Percentiles rank a stretch among this genome's conserved stretches.
These are phyloP conservation scores for Didymellaceae sp. DNA, from an alignment of 2,329 filamentous ascomycete species.

Conservation along the genomic window DNA sequence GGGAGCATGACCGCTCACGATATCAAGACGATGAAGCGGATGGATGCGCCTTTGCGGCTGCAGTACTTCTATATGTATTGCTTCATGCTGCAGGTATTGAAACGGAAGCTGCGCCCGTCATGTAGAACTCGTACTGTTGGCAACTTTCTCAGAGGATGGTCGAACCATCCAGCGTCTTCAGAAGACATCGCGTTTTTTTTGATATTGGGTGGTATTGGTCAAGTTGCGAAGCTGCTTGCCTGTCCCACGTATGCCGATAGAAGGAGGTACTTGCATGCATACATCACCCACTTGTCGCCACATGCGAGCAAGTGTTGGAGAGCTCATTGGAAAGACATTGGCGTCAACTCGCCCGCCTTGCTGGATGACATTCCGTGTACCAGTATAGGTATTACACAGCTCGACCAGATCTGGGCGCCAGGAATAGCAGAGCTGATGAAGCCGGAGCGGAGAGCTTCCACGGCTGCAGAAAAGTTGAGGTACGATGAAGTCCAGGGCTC, in stretches of 20 bases:
- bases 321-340: conserved; percentile 44
- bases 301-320: conserved; percentile 45
- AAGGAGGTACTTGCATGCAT: conserved; percentile 39
- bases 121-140: conserved; percentile 39
- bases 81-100: conserved; percentile 45
- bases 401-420: conserved; percentile 47
- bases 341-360: conserved; percentile 42
- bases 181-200: conserved; percentile 48
- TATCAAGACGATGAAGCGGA: conserved; percentile 36
- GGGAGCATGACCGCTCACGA: conserved; percentile 37
- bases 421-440: conserved; percentile 42
- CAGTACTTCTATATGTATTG: conserved; percentile 49
- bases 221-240: conserved; percentile 44
- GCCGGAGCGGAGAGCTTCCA: conserved; percentile 37
- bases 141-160: conserved; percentile 42
- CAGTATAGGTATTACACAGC: conserved; percentile 45
- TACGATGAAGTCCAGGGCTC: conserved; percentile 37
- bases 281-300: conserved; percentile 45
- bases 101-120: conserved; percentile 40
- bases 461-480: conserved; percentile 35
- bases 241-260: conserved; percentile 42
- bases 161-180: conserved; percentile 38
- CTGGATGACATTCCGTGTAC: conserved; percentile 46
- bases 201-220: conserved; percentile 44
- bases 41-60: conserved; percentile 42